These are phyloP conservation scores for Pistacia atlantica DNA, from an alignment of 345 rosid species.

Conservation along the genomic window DNA sequence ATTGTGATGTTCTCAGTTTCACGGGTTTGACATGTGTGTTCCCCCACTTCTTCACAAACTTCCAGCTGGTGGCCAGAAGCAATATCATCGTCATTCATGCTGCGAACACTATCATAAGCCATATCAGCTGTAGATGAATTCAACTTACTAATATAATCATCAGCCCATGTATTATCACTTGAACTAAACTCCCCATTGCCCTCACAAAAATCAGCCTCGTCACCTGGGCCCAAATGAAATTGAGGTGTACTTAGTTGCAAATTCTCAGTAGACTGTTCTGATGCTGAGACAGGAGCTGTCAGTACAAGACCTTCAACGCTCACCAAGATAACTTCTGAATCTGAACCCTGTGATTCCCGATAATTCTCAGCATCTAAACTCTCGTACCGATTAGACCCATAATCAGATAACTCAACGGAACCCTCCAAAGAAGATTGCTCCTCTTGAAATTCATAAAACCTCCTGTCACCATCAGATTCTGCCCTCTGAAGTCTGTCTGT, in stretches of 20 bases:
- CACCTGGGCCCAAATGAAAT: constrained; percentile 82
- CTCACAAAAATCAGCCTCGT: constrained; percentile 65
- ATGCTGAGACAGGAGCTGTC: constrained; percentile 74
- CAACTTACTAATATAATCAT: constrained; percentile 47
- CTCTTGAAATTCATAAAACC: constrained; percentile 77
- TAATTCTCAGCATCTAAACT: constrained; percentile 46
- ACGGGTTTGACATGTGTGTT: constrained; percentile 34
- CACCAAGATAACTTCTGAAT: constrained; percentile 79
- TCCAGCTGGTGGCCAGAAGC: constrained; percentile 29
- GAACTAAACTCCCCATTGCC: constrained; percentile 59
- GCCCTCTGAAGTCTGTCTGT: constrained; percentile 52
- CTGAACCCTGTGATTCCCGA: constrained; percentile 50
- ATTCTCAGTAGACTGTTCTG: constrained; percentile 61
- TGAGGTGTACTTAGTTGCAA: constrained; percentile 65
- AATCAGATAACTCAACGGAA: constrained; percentile 51
- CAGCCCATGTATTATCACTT: constrained; percentile 53
- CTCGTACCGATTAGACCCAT: constrained; percentile 52
- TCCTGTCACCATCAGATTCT: constrained; percentile 67
- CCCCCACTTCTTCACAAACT: constrained; percentile 39
- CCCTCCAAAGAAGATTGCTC: constrained; percentile 54
- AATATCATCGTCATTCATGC: constrained; percentile 20
- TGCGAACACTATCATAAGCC: constrained; percentile 26
- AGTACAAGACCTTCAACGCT: constrained; percentile 85
- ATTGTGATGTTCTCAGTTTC: constrained; percentile 25
- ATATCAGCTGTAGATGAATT: constrained; percentile 39